Evolutionary conservation across 495 filamentous ascomycete species (phyloP).

Genomic region (Neurospora tetraspora): DNA sequence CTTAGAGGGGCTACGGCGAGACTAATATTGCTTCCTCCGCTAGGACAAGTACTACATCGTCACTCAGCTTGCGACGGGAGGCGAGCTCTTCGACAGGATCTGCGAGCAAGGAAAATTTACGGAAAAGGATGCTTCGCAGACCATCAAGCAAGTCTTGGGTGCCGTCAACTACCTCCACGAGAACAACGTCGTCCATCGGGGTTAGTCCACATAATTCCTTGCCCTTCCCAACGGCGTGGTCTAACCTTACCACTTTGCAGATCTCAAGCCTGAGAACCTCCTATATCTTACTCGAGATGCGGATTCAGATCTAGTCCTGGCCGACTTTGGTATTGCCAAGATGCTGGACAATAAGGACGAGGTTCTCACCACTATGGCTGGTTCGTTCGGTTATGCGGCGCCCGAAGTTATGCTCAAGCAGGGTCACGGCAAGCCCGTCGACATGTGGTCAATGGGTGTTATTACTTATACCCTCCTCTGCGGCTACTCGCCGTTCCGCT

Average conservation of each 20-base stretch:
- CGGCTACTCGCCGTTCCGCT: slow-evolving; percentile 95
- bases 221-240: background rate
- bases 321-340: slow-evolving; percentile 98
- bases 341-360: slow-evolving; percentile 87
- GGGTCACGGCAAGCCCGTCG: slow-evolving; percentile 96
- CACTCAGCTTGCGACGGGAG: slow-evolving; percentile 90
- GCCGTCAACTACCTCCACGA: slow-evolving; percentile 92
- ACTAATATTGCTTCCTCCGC: slow-evolving; percentile 3
- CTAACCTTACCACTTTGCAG: slow-evolving; percentile 33
- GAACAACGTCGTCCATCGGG: slow-evolving; percentile 94
- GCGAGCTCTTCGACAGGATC: slow-evolving; percentile 96
- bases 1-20: background rate
- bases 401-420: slow-evolving; percentile 98
- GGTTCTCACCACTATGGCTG: slow-evolving; percentile 95
- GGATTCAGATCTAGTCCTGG: slow-evolving; percentile 80
- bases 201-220: slow-evolving; percentile 32
- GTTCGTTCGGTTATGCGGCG: slow-evolving; percentile 95
- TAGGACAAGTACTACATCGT: slow-evolving; percentile 99
- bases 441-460: slow-evolving; percentile 98
- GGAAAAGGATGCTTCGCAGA: slow-evolving; percentile 95
- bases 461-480: slow-evolving; percentile 99
- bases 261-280: slow-evolving; percentile 97
- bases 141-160: slow-evolving; percentile 88
- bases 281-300: slow-evolving; percentile 74
- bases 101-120: slow-evolving; percentile 98